Conservation (phyloP, 345 rosid species). For the Atalantia buxifolia region DNA sequence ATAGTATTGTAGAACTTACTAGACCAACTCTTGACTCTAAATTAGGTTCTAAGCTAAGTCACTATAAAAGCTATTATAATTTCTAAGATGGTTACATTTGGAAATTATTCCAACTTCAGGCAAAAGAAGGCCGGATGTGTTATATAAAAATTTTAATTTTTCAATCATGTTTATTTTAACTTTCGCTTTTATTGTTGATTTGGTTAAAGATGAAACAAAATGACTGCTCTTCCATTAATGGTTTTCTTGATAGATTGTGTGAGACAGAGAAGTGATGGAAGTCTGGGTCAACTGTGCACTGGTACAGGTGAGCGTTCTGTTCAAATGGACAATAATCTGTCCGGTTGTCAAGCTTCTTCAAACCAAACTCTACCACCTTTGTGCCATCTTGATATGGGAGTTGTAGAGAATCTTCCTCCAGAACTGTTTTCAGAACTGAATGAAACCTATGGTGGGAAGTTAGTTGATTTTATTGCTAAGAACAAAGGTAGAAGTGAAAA, state of each 20-base stretch:
- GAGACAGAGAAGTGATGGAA: constrained; percentile 24
- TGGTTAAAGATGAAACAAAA: neutral
- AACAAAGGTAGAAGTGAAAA: constrained; percentile 39
- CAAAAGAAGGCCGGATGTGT: neutral
- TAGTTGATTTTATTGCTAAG: constrained; percentile 53
- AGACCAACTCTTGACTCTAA: neutral
- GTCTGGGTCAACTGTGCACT: constrained; percentile 25
- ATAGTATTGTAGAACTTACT: neutral
- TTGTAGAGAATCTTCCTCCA: constrained; percentile 78
- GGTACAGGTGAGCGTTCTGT: constrained; percentile 30
- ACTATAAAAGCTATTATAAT: neutral
- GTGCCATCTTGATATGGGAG: constrained; percentile 74
- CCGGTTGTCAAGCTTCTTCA: constrained; percentile 21
- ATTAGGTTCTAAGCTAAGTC: neutral
- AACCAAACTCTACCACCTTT: constrained; percentile 56
- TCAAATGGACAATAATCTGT: constrained; percentile 29
- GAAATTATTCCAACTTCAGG: constrained; percentile 2
- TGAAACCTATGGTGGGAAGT: constrained; percentile 73
- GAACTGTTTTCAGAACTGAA: constrained; percentile 79
- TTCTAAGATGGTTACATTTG: neutral
- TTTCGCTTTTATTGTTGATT: neutral
- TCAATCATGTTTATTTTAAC: neutral
- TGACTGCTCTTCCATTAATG: constrained; percentile 2
- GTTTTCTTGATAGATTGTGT: constrained; percentile 41
- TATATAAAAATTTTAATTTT: neutral